These are phyloP conservation scores for Zostera marina DNA, from an alignment of 116 monocot species.

Conservation along the genomic window DNA sequence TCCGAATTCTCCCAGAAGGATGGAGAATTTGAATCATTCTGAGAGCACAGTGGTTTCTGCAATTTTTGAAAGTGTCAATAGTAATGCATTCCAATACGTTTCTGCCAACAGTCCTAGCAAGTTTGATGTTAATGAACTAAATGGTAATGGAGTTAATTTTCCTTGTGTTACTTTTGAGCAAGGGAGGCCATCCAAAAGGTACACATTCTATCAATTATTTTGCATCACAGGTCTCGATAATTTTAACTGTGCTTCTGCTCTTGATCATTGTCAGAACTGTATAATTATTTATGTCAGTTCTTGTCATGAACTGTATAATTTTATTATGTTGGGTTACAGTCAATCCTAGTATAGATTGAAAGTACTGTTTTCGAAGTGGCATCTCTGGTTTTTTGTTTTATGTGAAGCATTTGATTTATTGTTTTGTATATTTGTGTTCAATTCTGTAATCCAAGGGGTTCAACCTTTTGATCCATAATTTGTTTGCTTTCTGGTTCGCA, in stretches of 20 bases:
- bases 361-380: too few relatives aligned
- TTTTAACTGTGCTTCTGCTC: neutral
- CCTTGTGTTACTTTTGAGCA: slow-evolving; percentile 16
- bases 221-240: neutral
- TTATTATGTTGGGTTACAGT: too few relatives aligned
- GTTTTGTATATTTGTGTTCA: too few relatives aligned
- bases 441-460: too few relatives aligned
- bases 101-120: slow-evolving; percentile 11
- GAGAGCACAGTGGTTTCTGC: slow-evolving; percentile 70
- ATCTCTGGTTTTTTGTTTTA: too few relatives aligned
- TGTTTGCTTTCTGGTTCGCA: too few relatives aligned
- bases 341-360: too few relatives aligned
- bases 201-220: neutral
- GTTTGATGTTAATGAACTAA: slow-evolving; percentile 6
- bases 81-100: slow-evolving; percentile 30
- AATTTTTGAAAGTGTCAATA: slow-evolving; percentile 46
- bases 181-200: slow-evolving; percentile 54
- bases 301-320: too few relatives aligned
- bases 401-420: too few relatives aligned
- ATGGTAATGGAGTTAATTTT: slow-evolving; percentile 8
- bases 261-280: neutral
- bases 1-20: slow-evolving; percentile 88
- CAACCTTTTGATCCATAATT: too few relatives aligned
- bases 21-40: slow-evolving; percentile 29
- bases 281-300: too few relatives aligned